phyloP scores from a whole-genome alignment of 495 filamentous ascomycete genomes.

The Penicillium arizonense region DNA sequence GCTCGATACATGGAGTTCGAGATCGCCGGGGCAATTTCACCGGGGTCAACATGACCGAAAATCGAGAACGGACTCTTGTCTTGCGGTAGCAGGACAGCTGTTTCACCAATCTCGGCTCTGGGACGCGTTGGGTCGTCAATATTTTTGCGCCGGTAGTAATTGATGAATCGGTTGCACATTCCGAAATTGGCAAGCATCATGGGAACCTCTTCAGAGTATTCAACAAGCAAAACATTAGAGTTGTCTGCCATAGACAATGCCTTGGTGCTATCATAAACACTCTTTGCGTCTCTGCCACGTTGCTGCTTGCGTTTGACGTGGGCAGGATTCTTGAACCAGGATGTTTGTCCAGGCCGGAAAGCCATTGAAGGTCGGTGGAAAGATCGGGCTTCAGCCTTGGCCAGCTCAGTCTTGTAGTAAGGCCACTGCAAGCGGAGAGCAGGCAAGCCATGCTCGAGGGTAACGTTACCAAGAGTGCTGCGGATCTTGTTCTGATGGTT shows the following conservation, averaged over 20 bases:
- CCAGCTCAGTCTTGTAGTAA: constrained; percentile 83
- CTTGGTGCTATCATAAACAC: constrained; percentile 69
- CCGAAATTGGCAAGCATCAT: constrained; percentile 91
- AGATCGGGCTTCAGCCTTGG: constrained; percentile 75
- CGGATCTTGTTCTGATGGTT: constrained; percentile 95
- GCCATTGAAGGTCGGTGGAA: constrained; percentile 80
- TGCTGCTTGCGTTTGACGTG: constrained; percentile 70
- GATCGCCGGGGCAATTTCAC: constrained; percentile 82
- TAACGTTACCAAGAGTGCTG: constrained; percentile 79
- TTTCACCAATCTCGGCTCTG: constrained; percentile 81
- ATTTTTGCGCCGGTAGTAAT: constrained; percentile 90
- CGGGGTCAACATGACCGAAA: constrained; percentile 88
- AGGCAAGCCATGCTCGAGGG: constrained; percentile 88
- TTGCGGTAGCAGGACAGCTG: constrained; percentile 79
- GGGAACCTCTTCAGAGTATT: constrained; percentile 94
- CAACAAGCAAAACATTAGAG: constrained; percentile 78
- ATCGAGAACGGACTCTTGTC: constrained; percentile 94
- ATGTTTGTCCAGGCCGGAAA: constrained; percentile 61
- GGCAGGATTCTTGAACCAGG: constrained; percentile 44
- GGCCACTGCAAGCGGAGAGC: constrained; percentile 89
- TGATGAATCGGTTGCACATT: constrained; percentile 93
- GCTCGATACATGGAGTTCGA: constrained; percentile 95
- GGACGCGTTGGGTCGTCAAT: constrained; percentile 72
- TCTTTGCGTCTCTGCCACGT: constrained; percentile 70
- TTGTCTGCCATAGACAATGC: constrained; percentile 85